A percentile compares a stretch with the other conserved stretches of the same genome.
Conservation (phyloP, 352 stramenopile species). For the Phytopythium chamaehyphon region DNA sequence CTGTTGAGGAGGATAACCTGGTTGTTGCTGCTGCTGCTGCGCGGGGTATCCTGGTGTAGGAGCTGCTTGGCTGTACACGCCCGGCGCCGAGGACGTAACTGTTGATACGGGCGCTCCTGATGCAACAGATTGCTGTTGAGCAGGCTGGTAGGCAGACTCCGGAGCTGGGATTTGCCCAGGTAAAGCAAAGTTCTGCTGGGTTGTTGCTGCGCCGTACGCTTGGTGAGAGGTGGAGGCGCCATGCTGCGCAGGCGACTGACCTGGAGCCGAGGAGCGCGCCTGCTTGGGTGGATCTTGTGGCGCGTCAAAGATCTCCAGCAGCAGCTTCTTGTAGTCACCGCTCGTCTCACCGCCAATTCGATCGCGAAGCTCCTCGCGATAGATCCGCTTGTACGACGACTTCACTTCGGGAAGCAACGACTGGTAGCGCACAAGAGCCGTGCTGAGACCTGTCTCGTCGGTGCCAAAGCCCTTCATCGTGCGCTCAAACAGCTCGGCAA, state of each 20-base stretch:
- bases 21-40: slow-evolving; percentile 7
- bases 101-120: not conserved
- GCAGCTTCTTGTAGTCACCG: slow-evolving; percentile 56
- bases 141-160: not conserved
- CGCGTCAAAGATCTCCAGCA: slow-evolving; percentile 68
- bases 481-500: slow-evolving; percentile 67
- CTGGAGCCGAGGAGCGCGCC: not conserved
- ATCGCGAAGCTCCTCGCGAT: slow-evolving; percentile 55
- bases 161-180: not conserved
- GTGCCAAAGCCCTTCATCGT: slow-evolving; percentile 73
- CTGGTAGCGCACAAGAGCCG: slow-evolving; percentile 56
- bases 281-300: slow-evolving; percentile 33
- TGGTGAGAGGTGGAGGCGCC: not conserved
- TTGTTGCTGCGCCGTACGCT: not conserved
- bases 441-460: slow-evolving; percentile 54
- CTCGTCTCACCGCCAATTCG: slow-evolving; percentile 56
- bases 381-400: slow-evolving; percentile 46
- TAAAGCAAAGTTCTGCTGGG: not conserved
- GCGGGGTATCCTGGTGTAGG: slow-evolving; percentile 13
- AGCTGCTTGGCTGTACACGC: slow-evolving; percentile 11
- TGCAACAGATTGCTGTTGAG: not conserved
- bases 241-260: slow-evolving; percentile 7
- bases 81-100: slow-evolving; percentile 4
- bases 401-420: slow-evolving; percentile 50
- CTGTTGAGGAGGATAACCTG: slow-evolving; percentile 1